phyloP scores from a whole-genome alignment of 169 alveolate genomes.

The Perkinsus chesapeaki region DNA sequence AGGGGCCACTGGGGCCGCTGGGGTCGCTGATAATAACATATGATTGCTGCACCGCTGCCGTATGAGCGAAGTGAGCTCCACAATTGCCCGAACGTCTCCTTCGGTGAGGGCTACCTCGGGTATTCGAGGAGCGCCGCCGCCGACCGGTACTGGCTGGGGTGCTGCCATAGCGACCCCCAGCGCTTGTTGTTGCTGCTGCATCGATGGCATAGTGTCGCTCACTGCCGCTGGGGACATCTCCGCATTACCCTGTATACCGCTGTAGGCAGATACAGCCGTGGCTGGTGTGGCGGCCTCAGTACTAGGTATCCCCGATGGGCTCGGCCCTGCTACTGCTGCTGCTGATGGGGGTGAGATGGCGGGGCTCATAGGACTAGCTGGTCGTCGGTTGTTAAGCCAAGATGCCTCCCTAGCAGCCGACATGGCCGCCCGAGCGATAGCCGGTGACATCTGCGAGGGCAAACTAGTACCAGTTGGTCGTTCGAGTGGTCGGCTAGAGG shows the following conservation, averaged over 20 bases:
- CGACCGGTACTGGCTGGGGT: background rate
- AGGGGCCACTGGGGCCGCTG: too few relatives aligned
- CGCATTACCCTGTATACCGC: background rate
- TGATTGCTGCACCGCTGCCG: background rate
- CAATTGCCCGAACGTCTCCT: background rate
- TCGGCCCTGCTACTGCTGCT: background rate
- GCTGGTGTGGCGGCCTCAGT: background rate
- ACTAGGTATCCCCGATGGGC: background rate
- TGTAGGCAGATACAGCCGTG: background rate
- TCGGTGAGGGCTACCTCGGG: background rate
- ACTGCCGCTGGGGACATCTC: slow-evolving; percentile 1
- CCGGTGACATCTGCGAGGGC: background rate
- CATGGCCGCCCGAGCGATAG: background rate
- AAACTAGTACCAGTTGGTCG: too few relatives aligned
- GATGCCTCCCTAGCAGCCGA: background rate
- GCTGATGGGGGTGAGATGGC: background rate
- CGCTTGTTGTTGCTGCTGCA: background rate
- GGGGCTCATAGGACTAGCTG: background rate
- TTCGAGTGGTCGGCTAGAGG: too few relatives aligned
- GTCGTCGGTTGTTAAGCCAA: background rate
- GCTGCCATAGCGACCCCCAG: background rate
- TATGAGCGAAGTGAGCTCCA: background rate
- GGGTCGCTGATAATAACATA: too few relatives aligned
- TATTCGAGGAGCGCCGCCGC: background rate
- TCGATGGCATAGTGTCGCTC: background rate